Conservation (phyloP, 352 stramenopile species). For the Pythium sp. region DNA sequence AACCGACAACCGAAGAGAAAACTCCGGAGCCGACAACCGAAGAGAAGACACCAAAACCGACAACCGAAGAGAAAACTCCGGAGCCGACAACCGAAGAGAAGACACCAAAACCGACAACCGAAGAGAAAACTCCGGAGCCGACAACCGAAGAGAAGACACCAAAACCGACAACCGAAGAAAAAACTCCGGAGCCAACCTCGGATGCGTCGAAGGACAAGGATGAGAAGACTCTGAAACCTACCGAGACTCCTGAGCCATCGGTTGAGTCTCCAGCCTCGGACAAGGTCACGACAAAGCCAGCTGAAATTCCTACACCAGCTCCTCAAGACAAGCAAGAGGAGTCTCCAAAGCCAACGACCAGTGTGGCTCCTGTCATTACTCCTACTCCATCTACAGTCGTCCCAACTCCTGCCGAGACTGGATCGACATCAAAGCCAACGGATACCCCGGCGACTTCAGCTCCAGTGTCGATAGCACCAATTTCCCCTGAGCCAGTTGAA, state of each 20-base stretch:
- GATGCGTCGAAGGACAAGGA: conserved; percentile 1
- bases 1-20: no score
- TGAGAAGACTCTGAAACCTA: neutral
- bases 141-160: neutral
- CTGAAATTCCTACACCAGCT: no score
- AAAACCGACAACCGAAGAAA: neutral
- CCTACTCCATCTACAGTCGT: neutral
- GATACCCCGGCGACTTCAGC: neutral
- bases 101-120: neutral
- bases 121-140: neutral
- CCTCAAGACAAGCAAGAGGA: no score
- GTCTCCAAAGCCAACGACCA: neutral
- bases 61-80: conserved; percentile 1
- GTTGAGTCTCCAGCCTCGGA: no score
- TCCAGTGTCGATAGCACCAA: neutral
- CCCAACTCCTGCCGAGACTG: neutral
- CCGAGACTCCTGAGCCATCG: neutral
- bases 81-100: neutral
- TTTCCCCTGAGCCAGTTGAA: neutral
- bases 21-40: no score
- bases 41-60: neutral
- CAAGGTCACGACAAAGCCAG: no score
- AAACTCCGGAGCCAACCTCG: neutral
- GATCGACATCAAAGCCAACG: neutral
- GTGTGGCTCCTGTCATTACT: neutral